phyloP scores from a whole-genome alignment of 768 basidiomycete genomes.

The Xerocomellus intermedius region DNA sequence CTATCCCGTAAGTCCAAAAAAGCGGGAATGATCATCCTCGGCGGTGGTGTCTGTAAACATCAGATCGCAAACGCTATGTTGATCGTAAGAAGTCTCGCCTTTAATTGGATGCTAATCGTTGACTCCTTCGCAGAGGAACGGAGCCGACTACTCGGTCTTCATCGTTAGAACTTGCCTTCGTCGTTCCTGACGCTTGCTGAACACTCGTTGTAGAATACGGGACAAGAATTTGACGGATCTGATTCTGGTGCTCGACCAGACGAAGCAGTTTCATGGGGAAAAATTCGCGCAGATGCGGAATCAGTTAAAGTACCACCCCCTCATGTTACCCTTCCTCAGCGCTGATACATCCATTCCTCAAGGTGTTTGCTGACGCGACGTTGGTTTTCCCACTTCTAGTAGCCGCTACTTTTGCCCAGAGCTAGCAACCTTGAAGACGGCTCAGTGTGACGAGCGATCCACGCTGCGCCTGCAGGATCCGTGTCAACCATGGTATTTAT shows the following conservation, averaged over 20 bases:
- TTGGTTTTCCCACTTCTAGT: constrained; percentile 94
- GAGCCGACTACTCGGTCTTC: constrained; percentile 95
- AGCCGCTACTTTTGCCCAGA: constrained; percentile 86
- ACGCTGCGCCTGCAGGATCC: background rate
- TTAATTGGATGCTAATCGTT: background rate
- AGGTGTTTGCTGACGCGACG: constrained; percentile 95
- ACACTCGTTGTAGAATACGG: constrained; percentile 70
- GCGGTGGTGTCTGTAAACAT: constrained; percentile 98
- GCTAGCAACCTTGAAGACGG: constrained; percentile 11
- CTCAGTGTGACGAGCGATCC: background rate
- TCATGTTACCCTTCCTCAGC: background rate
- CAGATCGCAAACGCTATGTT: constrained; percentile 99
- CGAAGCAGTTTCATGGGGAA: constrained; percentile 98
- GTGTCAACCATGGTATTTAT: background rate
- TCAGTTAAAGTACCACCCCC: constrained; percentile 64
- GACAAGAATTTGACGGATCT: constrained; percentile 98
- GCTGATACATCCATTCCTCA: constrained; percentile 3
- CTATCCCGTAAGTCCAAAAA: constrained; percentile 81
- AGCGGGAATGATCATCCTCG: constrained; percentile 97
- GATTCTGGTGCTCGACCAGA: constrained; percentile 97
- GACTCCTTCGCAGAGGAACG: constrained; percentile 69
- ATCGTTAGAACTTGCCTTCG: constrained; percentile 54
- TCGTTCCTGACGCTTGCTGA: background rate
- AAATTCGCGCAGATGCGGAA: constrained; percentile 85
- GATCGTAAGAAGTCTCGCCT: constrained; percentile 57